A percentile compares a stretch with the other conserved stretches of the same genome.
Evolutionary conservation across 352 stramenopile genomes (phyloP).

Genomic region (Phytophthora europaea): DNA sequence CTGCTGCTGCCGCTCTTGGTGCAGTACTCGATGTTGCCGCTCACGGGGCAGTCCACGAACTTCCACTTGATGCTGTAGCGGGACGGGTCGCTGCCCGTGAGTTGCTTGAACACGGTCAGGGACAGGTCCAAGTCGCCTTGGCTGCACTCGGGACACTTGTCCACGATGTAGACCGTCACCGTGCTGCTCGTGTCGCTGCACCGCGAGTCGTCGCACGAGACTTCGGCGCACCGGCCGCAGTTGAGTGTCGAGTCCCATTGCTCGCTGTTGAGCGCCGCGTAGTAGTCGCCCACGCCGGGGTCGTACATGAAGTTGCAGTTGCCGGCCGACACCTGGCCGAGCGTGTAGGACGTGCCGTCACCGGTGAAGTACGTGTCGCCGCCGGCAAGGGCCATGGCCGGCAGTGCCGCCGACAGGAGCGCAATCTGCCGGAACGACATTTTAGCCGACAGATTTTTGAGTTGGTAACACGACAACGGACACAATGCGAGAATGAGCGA

Average conservation of each 20-base stretch:
- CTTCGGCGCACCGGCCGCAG: constrained; percentile 76
- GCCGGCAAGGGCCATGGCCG: constrained; percentile 21
- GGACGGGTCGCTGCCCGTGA: constrained; percentile 54
- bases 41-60: constrained; percentile 60
- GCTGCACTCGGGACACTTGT: constrained; percentile 75
- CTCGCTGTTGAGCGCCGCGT: constrained; percentile 70
- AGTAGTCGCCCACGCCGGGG: constrained; percentile 50
- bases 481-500: neutral
- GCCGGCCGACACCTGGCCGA: constrained; percentile 35
- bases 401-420: constrained; percentile 17
- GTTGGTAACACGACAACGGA: constrained; percentile 15
- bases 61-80: constrained; percentile 60
- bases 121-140: constrained; percentile 70
- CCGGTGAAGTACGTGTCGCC: constrained; percentile 45
- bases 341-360: constrained; percentile 60
- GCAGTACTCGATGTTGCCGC: constrained; percentile 57
- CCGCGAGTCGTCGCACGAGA: constrained; percentile 59
- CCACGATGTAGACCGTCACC: constrained; percentile 65
- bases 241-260: constrained; percentile 69
- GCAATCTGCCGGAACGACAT: constrained; percentile 21
- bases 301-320: constrained; percentile 75
- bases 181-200: constrained; percentile 56
- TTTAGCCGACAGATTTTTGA: constrained; percentile 7
- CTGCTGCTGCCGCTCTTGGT: constrained; percentile 61
- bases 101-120: constrained; percentile 49